Percentiles rank a stretch among this genome's conserved stretches.
Evolutionary conservation across 2,329 filamentous ascomycete species (phyloP).

Genomic region (Bipolaris oryzae): DNA sequence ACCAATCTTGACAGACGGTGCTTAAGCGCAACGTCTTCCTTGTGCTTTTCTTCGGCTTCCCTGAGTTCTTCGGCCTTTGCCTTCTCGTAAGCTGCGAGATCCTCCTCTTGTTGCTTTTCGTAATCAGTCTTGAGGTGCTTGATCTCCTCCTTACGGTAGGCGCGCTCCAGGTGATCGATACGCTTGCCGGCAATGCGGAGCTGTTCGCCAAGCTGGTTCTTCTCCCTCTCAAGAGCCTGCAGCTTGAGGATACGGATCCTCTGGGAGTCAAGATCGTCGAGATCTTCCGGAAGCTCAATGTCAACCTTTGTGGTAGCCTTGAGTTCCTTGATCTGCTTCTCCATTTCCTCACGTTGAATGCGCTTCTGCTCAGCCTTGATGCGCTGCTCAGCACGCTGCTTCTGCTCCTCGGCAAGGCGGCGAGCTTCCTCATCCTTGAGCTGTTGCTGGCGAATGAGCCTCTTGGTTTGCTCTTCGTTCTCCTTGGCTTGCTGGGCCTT

Average conservation of each 20-base stretch:
- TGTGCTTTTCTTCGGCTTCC: slow-evolving; percentile 86
- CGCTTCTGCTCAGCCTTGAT: slow-evolving; percentile 64
- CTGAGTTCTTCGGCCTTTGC: slow-evolving; percentile 77
- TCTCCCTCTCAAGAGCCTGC: slow-evolving; percentile 94
- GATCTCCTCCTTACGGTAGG: slow-evolving; percentile 91
- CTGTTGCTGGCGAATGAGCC: slow-evolving; percentile 84
- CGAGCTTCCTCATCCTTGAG: slow-evolving; percentile 88
- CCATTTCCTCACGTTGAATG: slow-evolving; percentile 60
- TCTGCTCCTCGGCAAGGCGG: slow-evolving; percentile 89
- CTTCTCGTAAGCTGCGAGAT: slow-evolving; percentile 80
- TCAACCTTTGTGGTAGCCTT: slow-evolving; percentile 91
- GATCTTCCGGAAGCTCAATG: slow-evolving; percentile 79
- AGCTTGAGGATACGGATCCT: slow-evolving; percentile 93
- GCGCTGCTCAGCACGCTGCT: slow-evolving; percentile 86
- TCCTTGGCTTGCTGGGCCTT: slow-evolving; percentile 87
- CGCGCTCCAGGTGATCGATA: slow-evolving; percentile 95
- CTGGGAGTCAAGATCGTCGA: slow-evolving; percentile 64
- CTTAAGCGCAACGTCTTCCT: slow-evolving; percentile 90
- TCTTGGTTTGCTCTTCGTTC: slow-evolving; percentile 88
- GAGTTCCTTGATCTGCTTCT: slow-evolving; percentile 93
- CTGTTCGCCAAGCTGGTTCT: slow-evolving; percentile 92
- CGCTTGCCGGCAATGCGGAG: slow-evolving; percentile 92
- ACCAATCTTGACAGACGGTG: slow-evolving; percentile 87
- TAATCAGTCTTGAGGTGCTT: slow-evolving; percentile 92
- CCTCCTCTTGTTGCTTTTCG: slow-evolving; percentile 76